Evolutionary conservation across 345 rosid genomes (phyloP), one percentile per base, ranked within the genome.

Genomic region (Firmiana major): DNA sequence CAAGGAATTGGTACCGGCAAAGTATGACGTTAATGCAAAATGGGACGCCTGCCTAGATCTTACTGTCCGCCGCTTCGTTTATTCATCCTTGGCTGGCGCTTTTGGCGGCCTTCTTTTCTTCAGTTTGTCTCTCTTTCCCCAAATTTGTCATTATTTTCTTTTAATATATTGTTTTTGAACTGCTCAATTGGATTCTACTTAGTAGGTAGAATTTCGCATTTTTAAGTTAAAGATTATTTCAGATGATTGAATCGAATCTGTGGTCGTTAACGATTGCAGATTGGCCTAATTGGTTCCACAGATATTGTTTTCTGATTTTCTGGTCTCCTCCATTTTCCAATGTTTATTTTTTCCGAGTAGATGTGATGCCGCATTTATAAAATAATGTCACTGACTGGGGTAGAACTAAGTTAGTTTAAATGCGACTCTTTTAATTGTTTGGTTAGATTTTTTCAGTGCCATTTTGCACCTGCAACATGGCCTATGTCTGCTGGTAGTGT

Each of bases 21-120:
- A 75, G 63, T 85, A 81, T 82, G 92, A 91, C 72, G 79, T 91
- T 48, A 88, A 90, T 78, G 90, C 97, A 0, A 92, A 96, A 80
- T 96, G 97, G 97, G 97, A 93, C 83, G 91, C 89, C 16, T 96
- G 97, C 85, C 73, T 92, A 82, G 98, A 93, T 86, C 97, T 93
- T 76, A 85, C 97, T 4, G 80, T 88, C 59, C 99, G 97, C 36
- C 94, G 98, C 46, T 82, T 87, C 81, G 89, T 90, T 22, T 96
- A 93, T 89, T 89, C 97, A 5, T 88, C 99, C 79, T 63, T 90
- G 75, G 93, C 87, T 73, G 97, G 99, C 68, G 94, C 92, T 26
- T 90, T 92, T 62, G 86, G 86, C 68, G 98, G 97, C 75, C 93
- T 96, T 78, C 93, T 96, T 13, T 78, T 96, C 81, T 96, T 93